Evolutionary conservation across 2,329 filamentous ascomycete species (phyloP).

Genomic region (Venturia asperata): DNA sequence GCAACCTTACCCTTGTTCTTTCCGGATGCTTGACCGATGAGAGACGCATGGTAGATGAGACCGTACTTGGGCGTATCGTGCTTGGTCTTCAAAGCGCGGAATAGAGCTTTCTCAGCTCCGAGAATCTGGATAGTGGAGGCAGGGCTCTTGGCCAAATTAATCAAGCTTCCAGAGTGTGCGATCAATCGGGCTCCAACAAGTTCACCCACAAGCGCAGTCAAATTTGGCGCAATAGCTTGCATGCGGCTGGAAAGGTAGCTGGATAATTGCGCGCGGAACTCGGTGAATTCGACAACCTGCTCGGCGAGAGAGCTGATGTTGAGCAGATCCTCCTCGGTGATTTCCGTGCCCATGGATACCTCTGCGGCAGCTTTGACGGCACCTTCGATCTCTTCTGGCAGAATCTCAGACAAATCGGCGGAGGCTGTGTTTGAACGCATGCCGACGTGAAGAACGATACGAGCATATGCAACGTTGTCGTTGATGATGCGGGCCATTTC

Average conservation of each 20-base stretch:
- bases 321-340: slow-evolving; percentile 82
- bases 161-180: slow-evolving; percentile 85
- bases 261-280: slow-evolving; percentile 81
- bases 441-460: slow-evolving; percentile 80
- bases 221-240: slow-evolving; percentile 92
- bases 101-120: slow-evolving; percentile 96
- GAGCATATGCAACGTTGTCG: slow-evolving; percentile 91
- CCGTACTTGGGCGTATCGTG: slow-evolving; percentile 98
- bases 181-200: slow-evolving; percentile 92
- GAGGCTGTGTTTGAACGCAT: slow-evolving; percentile 74
- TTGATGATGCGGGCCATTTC: slow-evolving; percentile 95
- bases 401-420: slow-evolving; percentile 75
- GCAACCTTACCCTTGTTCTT: slow-evolving; percentile 99
- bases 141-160: slow-evolving; percentile 90
- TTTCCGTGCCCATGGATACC: slow-evolving; percentile 97
- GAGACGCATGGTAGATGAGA: slow-evolving; percentile 60
- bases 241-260: slow-evolving; percentile 88
- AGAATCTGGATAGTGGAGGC: slow-evolving; percentile 96
- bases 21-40: slow-evolving; percentile 93
- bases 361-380: slow-evolving; percentile 92
- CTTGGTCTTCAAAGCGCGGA: slow-evolving; percentile 97
- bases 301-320: slow-evolving; percentile 89
- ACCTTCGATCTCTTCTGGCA: slow-evolving; percentile 89
- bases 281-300: slow-evolving; percentile 85
- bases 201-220: slow-evolving; percentile 87